Evolutionary conservation across 768 basidiomycete genomes (phyloP), one percentile per base, ranked within the genome.

Genomic region (Agaricus subrufescens): DNA sequence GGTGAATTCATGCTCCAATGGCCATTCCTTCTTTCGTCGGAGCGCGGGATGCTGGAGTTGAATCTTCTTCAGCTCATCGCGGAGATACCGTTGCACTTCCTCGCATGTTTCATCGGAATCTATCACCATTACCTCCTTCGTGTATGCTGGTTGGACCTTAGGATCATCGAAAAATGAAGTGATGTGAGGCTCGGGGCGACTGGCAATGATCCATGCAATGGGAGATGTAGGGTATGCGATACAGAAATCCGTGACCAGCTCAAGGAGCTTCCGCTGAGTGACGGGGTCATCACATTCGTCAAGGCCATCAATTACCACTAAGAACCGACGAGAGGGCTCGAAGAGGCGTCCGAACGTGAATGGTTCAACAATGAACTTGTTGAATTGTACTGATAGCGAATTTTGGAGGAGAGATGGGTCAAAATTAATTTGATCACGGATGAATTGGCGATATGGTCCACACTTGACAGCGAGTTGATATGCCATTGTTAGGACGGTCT

Each of bases 171-270:
- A 65, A 1, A 34, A 40, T 0, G 51, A 43, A 5, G 43, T 40
- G 8, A 70, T 62, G n/a, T 63, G 56, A 8, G 59, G 49, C 46
- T 70, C 70, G 7, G 68, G 66, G 1, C 70, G 57, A 47, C 67
- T 67, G 10, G 61, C 54, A 19, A 19, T 19, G 19, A 19, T 19
- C 19, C 19, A 19, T 19, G 19, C 19, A 11, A 71, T 29, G 1
- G 65, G 61, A 19, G 63, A 48, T 3, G 34, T 27, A 11, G 29
- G 39, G 3, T 14, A n/a, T 9, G 47, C 14, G 3, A 62, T 9
- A 1, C 58, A 42, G 10, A 50, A 40, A 9, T 34, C 29, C 0
- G 15, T 38, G 19, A 66, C 56, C 10, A 54, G 39, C 2, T 38
- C 15, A 7, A 69, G 50, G 23, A 67, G 43, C 19, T 60, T 48